Conservation (phyloP, 108 stramenopile species). For the Poteriospumella lacustris region DNA sequence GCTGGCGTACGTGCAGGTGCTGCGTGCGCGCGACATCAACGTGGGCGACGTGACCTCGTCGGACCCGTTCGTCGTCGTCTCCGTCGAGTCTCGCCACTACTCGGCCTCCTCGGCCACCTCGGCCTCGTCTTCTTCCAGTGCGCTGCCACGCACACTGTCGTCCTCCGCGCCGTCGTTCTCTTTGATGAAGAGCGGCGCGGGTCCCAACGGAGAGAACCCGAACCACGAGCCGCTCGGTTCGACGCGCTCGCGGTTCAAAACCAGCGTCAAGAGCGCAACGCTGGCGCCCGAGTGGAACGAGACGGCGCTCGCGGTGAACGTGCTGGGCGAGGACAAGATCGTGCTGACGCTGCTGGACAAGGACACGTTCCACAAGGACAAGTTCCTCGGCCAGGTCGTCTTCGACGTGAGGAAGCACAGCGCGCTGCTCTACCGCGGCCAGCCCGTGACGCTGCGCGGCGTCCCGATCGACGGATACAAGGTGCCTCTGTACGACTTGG, state of each 20-base stretch:
- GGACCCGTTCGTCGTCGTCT: neutral
- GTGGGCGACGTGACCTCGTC: neutral
- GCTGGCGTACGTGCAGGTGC: too few relatives aligned
- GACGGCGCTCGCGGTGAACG: neutral
- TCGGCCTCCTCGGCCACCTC: neutral
- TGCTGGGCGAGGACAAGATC: neutral
- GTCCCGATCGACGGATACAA: neutral
- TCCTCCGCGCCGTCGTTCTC: neutral
- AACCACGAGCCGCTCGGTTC: too few relatives aligned
- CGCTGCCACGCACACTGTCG: neutral
- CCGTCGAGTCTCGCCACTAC: too few relatives aligned
- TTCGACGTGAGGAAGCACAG: neutral
- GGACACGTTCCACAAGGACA: neutral
- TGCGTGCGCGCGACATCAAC: neutral
- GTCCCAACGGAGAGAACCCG: too few relatives aligned
- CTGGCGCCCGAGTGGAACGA: slow-evolving; percentile 20
- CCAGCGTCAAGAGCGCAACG: neutral
- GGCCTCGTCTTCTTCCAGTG: neutral
- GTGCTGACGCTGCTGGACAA: slow-evolving; percentile 20
- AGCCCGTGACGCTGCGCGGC: neutral
- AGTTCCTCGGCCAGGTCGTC: slow-evolving; percentile 26
- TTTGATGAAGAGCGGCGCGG: too few relatives aligned
- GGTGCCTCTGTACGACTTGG: too few relatives aligned
- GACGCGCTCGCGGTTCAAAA: neutral
- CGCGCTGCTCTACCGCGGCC: neutral